Evolutionary conservation across 2,329 filamentous ascomycete species (phyloP), one percentile per base, ranked within the genome.

Genomic region (Pochonia chlamydosporia): DNA sequence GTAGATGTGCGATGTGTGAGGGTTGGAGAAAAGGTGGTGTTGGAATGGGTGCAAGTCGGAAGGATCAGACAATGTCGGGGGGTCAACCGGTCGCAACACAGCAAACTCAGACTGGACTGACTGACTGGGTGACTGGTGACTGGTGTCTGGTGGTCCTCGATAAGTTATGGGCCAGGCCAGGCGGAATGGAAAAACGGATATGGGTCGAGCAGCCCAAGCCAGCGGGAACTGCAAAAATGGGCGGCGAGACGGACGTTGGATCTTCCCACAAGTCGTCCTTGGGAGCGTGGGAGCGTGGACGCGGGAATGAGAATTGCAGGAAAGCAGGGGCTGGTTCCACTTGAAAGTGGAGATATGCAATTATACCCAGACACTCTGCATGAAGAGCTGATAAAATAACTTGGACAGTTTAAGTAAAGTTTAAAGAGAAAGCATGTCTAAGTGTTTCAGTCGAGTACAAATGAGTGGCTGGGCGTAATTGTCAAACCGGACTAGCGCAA

Each of bases 181-280:
- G n/a, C n/a, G 43, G 45, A 39, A 45, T 20, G 44, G 44, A 35
- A 44, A 48, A 52, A 10, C 24, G 25, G 25, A 31, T 31, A 18
- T 18, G 30, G 30, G 33, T 7, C 4, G 5, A 36, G n/a, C 20
- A 35, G 39, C n/a, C 50, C 51, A 47, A 49, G 47, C 48, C 48
- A 43, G 49, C 52, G 43, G 52, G 52, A 51, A 44, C 45, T 10
- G 33, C 33, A 36, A 18, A 36, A 20, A 20, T 18, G n/a, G 33
- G 37, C 37, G 47, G 45, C 51, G 48, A 50, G 52, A 49, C 44
- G 53, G 53, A 48, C 48, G 45, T 54, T 44, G 48, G 50, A 51
- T 50, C 51, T 43, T 56, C 48, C 47, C 24, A 23, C 30, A 4
- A 2, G 30, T 50, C 44, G 37, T n/a, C n/a, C n/a, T n/a, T n/a